A percentile compares a stretch with the other conserved stretches of the same genome.
Evolutionary conservation across 2,329 filamentous ascomycete genomes (phyloP).

Genomic region (Sordariomycetes sp.): DNA sequence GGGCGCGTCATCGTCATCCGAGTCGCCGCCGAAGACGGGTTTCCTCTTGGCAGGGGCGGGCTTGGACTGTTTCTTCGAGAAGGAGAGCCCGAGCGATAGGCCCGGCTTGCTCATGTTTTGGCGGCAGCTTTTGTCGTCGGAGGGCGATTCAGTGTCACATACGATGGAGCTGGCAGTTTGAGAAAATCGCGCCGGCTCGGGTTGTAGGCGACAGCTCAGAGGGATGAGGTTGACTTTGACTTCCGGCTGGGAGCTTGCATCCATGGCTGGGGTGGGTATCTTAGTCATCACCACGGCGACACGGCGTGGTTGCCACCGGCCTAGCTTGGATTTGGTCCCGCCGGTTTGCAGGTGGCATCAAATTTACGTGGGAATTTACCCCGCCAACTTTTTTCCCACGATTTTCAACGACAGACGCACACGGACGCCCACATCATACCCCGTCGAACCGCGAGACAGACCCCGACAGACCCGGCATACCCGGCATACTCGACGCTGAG

Average conservation of each 20-base stretch:
- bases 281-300: not conserved
- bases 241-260: not conserved
- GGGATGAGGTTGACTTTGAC: not conserved
- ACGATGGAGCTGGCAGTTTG: not conserved
- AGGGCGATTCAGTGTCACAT: not conserved
- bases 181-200: not conserved
- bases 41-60: slow-evolving; percentile 38
- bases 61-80: slow-evolving; percentile 48
- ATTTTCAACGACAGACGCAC: not conserved
- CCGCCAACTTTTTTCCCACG: not conserved
- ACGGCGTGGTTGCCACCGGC: not conserved
- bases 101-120: slow-evolving; percentile 34
- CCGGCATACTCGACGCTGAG: not conserved
- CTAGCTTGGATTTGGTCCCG: not conserved
- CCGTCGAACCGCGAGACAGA: not conserved
- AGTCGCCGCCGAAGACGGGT: slow-evolving; percentile 48
- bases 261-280: not conserved
- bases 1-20: slow-evolving; percentile 42
- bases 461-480: not conserved
- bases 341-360: not conserved
- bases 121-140: not conserved
- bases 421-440: not conserved
- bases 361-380: not conserved
- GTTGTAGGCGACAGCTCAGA: not conserved
- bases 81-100: slow-evolving; percentile 45